A percentile compares a stretch with the other conserved stretches of the same genome.
Conservation (phyloP, 352 stramenopile species). For the Phytopythium oedochilum region DNA sequence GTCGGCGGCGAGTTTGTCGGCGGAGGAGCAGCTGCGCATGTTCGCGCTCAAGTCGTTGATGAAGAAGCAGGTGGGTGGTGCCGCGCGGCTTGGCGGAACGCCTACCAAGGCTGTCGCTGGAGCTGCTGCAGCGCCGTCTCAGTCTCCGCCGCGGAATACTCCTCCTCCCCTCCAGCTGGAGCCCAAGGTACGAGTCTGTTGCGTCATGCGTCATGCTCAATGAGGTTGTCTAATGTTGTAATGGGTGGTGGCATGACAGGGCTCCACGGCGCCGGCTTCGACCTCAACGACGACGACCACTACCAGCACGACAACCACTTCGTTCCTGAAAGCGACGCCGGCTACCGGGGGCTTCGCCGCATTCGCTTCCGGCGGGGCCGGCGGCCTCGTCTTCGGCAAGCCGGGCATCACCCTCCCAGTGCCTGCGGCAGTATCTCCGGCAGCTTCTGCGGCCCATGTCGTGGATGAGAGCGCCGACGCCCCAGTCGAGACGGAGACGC, state of each 20-base stretch:
- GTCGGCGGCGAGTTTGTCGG: slow-evolving; percentile 19
- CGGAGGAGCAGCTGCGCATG: slow-evolving; percentile 58
- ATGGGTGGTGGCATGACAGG: background rate
- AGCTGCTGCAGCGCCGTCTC: slow-evolving; percentile 12
- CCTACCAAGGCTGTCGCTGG: slow-evolving; percentile 16
- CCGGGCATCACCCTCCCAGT: slow-evolving; percentile 67
- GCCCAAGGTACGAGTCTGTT: background rate
- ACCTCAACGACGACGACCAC: slow-evolving; percentile 1
- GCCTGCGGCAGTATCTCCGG: slow-evolving; percentile 42
- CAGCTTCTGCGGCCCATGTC: background rate
- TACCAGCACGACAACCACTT: slow-evolving; percentile 10
- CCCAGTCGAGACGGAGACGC: background rate
- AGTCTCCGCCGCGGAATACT: slow-evolving; percentile 7
- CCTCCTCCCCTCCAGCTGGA: slow-evolving; percentile 1
- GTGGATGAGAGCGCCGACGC: background rate
- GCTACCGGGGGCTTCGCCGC: slow-evolving; percentile 23
- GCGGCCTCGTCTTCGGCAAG: slow-evolving; percentile 72
- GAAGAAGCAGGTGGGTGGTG: slow-evolving; percentile 35
- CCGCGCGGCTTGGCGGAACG: slow-evolving; percentile 13
- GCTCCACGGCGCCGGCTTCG: background rate
- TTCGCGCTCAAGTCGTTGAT: slow-evolving; percentile 70
- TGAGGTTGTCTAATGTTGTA: too few relatives aligned
- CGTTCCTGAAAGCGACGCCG: slow-evolving; percentile 26
- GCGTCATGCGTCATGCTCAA: background rate
- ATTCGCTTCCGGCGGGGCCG: slow-evolving; percentile 48